A percentile compares a stretch with the other conserved stretches of the same genome.
Evolutionary conservation across 1,284 basidiomycete species (phyloP).

Genomic region (Rhodotorula sp.): DNA sequence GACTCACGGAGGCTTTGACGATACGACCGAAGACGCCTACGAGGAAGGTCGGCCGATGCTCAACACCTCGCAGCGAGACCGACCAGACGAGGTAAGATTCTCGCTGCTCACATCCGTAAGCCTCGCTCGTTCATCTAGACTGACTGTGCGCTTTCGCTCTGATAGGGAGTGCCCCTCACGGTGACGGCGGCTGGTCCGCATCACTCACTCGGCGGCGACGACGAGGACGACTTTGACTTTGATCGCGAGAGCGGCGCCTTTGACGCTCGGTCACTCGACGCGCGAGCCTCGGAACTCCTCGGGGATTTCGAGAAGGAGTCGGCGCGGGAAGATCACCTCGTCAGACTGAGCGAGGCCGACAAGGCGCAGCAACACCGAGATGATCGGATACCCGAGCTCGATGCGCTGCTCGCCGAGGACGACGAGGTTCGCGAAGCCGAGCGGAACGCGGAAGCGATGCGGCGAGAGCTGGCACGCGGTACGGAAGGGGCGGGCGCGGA

Average conservation of each 20-base stretch:
- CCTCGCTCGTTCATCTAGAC: no score
- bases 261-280: slow-evolving; percentile 6
- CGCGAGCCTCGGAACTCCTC: slow-evolving; percentile 17
- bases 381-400: slow-evolving; percentile 20
- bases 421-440: slow-evolving; percentile 55
- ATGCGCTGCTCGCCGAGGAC: slow-evolving; percentile 48
- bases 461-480: slow-evolving; percentile 53
- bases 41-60: slow-evolving; percentile 34
- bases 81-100: not conserved
- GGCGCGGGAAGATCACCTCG: slow-evolving; percentile 5
- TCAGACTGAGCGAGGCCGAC: not conserved
- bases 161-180: not conserved
- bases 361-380: slow-evolving; percentile 28
- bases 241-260: not conserved
- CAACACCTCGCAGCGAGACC: not conserved
- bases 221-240: slow-evolving; percentile 1
- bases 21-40: slow-evolving; percentile 3
- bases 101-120: not conserved
- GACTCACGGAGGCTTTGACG: slow-evolving; percentile 2
- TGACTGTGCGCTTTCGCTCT: no score
- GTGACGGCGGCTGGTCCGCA: slow-evolving; percentile 6
- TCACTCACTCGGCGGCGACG: slow-evolving; percentile 24
- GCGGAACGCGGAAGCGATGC: slow-evolving; percentile 56
- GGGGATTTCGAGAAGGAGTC: not conserved
- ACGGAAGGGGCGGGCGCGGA: slow-evolving; percentile 51